These are phyloP conservation scores for Sarocladiaceae sp. DNA, from an alignment of 2,329 filamentous ascomycete genomes.

Conservation along the genomic window DNA sequence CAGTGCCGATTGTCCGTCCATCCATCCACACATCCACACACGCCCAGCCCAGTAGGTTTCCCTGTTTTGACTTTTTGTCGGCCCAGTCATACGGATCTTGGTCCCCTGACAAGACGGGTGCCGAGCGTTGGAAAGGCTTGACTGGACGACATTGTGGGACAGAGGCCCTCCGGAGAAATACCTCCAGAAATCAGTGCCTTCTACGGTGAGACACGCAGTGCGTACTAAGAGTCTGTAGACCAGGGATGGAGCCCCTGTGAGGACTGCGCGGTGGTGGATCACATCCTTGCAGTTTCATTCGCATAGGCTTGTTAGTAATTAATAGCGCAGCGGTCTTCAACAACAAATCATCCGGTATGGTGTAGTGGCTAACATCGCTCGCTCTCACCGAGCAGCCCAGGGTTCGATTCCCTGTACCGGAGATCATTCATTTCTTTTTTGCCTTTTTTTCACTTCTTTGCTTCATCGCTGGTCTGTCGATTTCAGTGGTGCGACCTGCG, in stretches of 20 bases:
- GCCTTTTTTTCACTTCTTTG: background rate
- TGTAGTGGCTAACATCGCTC: constrained; percentile 32
- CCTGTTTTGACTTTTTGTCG: background rate
- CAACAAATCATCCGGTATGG: constrained; percentile 23
- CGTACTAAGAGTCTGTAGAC: no score
- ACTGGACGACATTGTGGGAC: background rate
- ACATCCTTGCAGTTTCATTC: background rate
- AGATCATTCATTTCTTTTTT: constrained; percentile 4
- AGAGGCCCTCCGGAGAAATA: background rate
- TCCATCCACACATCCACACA: no score
- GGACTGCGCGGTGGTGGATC: background rate
- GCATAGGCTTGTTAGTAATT: background rate
- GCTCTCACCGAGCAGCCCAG: constrained; percentile 30
- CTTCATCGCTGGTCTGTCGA: constrained; percentile 5
- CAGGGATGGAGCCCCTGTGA: background rate
- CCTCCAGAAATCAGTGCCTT: no score
- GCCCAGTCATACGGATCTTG: background rate
- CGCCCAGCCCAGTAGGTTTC: no score
- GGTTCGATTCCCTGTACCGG: constrained; percentile 23
- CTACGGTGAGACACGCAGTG: no score
- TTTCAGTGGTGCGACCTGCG: no score
- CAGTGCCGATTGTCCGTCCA: no score
- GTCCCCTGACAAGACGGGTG: constrained; percentile 1
- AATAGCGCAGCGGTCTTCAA: background rate
- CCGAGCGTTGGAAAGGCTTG: background rate